Conservation (phyloP, 1,284 basidiomycete species). For the Ganoderma meredithae region DNA sequence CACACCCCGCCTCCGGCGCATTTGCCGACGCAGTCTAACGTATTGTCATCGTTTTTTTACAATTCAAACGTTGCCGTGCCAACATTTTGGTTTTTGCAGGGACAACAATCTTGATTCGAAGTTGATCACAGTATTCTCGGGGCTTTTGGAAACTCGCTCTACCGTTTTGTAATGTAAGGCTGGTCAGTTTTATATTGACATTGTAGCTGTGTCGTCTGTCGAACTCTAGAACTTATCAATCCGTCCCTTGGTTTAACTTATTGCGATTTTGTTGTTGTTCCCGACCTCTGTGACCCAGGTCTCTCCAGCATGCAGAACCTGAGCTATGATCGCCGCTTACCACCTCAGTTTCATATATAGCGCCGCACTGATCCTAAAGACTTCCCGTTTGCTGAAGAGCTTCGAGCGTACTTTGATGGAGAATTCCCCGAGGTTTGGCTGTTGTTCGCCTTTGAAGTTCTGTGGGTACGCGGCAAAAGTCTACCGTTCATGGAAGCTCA, state of each 20-base stretch:
- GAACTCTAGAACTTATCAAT: background rate
- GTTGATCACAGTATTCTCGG: background rate
- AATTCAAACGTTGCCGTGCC: no score
- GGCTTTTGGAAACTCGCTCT: background rate
- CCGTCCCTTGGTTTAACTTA: background rate
- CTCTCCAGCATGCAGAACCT: background rate
- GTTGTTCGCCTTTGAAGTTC: no score
- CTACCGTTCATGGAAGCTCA: no score
- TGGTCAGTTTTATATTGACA: background rate
- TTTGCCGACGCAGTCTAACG: background rate
- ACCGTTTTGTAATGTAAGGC: background rate
- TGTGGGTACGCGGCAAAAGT: no score
- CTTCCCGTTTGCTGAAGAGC: no score
- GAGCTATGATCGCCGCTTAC: no score
- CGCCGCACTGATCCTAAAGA: no score
- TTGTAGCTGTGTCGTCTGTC: background rate
- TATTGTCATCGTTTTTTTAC: background rate
- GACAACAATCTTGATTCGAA: background rate
- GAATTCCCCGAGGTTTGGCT: no score
- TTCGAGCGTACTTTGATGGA: no score
- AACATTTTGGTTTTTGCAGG: background rate
- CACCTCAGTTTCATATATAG: no score
- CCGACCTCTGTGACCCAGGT: background rate
- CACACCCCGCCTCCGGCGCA: conserved; percentile 15
- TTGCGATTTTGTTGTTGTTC: background rate